Evolutionary conservation across 805 yeast species (phyloP).

Genomic region (Cyberlindnera nakhonratchasimensis): DNA sequence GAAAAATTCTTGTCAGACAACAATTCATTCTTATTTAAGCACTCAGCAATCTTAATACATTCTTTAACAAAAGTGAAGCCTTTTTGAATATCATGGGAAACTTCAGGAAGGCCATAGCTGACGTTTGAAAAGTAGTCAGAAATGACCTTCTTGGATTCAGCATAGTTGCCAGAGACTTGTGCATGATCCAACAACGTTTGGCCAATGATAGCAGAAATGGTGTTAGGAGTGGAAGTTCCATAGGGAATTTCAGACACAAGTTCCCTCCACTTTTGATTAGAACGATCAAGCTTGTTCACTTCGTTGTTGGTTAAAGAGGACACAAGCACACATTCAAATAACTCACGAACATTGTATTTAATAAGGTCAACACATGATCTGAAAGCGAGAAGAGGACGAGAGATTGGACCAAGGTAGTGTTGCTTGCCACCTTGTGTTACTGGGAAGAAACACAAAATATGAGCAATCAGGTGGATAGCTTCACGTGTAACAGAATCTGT

Average conservation of each 20-base stretch:
- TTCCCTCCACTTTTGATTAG: conserved; percentile 54
- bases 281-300: conserved; percentile 47
- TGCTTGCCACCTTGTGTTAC: conserved; percentile 48
- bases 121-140: conserved; percentile 5
- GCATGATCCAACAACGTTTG: conserved; percentile 36
- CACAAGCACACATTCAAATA: conserved; percentile 49
- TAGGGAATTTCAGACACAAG: conserved; percentile 62
- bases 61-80: conserved; percentile 12
- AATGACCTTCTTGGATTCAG: neutral
- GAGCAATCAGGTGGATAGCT: conserved; percentile 41
- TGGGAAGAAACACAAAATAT: conserved; percentile 46
- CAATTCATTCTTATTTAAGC: conserved; percentile 5
- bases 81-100: conserved; percentile 10
- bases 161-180: neutral
- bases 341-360: conserved; percentile 46
- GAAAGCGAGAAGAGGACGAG: conserved; percentile 61
- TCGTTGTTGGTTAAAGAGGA: conserved; percentile 55
- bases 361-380: conserved; percentile 60
- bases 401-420: conserved; percentile 67
- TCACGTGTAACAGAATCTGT: conserved; percentile 29
- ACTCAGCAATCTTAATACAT: conserved; percentile 11
- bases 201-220: conserved; percentile 58
- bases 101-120: conserved; percentile 2
- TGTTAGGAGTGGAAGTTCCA: conserved; percentile 49
- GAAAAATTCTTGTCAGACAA: conserved; percentile 6